Percentiles rank a stretch among this genome's conserved stretches.
Evolutionary conservation across 2,329 filamentous ascomycete species (phyloP).

Genomic region (Sphaerostilbella broomeana): DNA sequence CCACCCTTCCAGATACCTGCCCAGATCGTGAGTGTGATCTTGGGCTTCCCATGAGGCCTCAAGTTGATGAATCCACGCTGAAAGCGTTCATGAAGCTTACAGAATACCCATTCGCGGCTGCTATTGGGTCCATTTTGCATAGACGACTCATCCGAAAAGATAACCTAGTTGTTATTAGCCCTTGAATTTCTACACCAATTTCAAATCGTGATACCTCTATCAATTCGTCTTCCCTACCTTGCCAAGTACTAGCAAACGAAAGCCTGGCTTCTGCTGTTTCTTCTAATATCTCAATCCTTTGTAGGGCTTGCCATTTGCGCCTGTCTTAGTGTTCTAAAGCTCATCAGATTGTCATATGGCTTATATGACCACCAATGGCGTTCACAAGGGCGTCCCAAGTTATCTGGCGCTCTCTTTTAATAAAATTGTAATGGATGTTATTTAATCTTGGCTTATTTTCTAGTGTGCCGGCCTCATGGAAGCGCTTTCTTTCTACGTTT

Average conservation of each 20-base stretch:
- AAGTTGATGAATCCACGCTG: background rate
- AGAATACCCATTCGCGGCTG: background rate
- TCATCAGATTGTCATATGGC: too few relatives aligned
- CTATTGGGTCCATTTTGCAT: background rate
- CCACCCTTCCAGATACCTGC: background rate
- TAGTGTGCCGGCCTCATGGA: background rate
- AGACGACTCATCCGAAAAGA: constrained; percentile 1
- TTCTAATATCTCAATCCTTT: background rate
- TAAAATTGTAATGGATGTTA: background rate
- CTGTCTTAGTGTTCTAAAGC: background rate
- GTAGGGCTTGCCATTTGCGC: background rate
- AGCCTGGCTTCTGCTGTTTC: background rate
- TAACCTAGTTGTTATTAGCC: background rate
- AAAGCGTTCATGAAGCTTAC: background rate
- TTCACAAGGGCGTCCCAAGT: too few relatives aligned
- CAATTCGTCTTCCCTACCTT: background rate
- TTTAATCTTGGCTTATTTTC: background rate
- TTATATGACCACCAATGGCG: too few relatives aligned
- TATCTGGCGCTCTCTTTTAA: background rate
- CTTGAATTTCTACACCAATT: background rate
- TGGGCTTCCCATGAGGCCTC: background rate
- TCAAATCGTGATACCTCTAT: background rate
- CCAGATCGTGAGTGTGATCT: background rate
- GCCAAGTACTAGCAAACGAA: background rate
- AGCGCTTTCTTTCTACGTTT: background rate